A percentile compares a stretch with the other conserved stretches of the same genome.
Conservation (phyloP, 2,329 filamentous ascomycete species). For the Talaromyces funiculosus region DNA sequence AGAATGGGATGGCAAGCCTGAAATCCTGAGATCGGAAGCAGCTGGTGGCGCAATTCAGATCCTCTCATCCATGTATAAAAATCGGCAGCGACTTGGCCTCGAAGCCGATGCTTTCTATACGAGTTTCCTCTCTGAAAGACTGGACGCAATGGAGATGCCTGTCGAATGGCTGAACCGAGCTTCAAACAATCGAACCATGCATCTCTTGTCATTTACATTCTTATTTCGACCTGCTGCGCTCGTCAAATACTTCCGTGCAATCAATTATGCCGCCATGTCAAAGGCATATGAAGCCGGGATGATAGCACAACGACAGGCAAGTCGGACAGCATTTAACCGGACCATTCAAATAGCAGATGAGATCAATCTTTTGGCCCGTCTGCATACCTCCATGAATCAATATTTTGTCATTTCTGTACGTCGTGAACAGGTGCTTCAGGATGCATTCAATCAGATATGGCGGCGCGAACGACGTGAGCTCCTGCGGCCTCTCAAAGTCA, state of each 20-base stretch:
- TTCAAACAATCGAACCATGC: constrained; percentile 58
- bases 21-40: constrained; percentile 62
- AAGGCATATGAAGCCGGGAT: constrained; percentile 65
- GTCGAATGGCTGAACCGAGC: constrained; percentile 62
- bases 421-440: constrained; percentile 60
- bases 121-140: constrained; percentile 67
- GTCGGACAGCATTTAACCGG: constrained; percentile 38
- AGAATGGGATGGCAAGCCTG: constrained; percentile 72
- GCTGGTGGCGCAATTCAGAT: constrained; percentile 73
- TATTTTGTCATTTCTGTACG: constrained; percentile 67
- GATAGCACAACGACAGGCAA: constrained; percentile 42
- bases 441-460: constrained; percentile 87
- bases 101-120: constrained; percentile 66
- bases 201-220: constrained; percentile 75
- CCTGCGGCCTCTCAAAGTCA: constrained; percentile 78
- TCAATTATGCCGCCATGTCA: constrained; percentile 85
- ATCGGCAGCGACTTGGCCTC: constrained; percentile 61
- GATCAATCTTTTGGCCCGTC: constrained; percentile 55
- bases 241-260: constrained; percentile 77
- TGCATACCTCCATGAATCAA: constrained; percentile 62
- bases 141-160: constrained; percentile 71
- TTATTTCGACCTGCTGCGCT: constrained; percentile 69
- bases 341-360: constrained; percentile 50
- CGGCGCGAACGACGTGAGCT: constrained; percentile 75
- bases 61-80: constrained; percentile 67